These are phyloP conservation scores for Nitzschia sp. DNA, from an alignment of 108 stramenopile species.

Conservation along the genomic window DNA sequence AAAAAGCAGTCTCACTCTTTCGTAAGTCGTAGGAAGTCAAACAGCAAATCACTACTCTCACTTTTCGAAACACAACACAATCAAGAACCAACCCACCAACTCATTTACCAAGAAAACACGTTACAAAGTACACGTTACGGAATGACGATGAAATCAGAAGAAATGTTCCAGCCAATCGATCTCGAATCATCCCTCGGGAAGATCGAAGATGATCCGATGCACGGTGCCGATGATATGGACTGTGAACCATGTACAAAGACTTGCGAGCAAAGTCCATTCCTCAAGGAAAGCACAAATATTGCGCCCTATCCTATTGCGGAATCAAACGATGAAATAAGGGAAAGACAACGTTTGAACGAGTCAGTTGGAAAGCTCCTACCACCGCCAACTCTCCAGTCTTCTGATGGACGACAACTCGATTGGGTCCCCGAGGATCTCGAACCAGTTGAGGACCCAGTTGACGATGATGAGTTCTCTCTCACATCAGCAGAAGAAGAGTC, in stretches of 20 bases:
- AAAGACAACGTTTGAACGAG: constrained; percentile 21
- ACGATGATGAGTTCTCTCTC: constrained; percentile 30
- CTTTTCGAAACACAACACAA: too few species aligned
- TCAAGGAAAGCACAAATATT: neutral
- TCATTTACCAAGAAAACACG: too few species aligned
- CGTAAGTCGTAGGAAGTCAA: too few species aligned
- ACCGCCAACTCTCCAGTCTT: neutral
- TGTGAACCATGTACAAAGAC: constrained; percentile 6
- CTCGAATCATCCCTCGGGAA: constrained; percentile 29
- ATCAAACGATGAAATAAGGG: constrained; percentile 13
- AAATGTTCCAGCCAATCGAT: constrained; percentile 18
- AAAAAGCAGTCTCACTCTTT: too few species aligned
- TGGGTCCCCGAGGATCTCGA: constrained; percentile 15
- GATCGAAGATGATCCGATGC: constrained; percentile 18
- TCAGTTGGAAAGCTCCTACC: constrained; percentile 17
- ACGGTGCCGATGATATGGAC: constrained; percentile 13
- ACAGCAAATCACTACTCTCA: too few species aligned
- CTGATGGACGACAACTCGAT: neutral
- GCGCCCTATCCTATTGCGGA: constrained; percentile 28
- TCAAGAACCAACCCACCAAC: too few species aligned
- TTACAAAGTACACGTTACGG: neutral
- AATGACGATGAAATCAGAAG: neutral
- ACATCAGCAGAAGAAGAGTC: constrained; percentile 23
- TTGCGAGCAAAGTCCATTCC: constrained; percentile 8
- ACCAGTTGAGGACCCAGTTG: constrained; percentile 4